Evolutionary conservation across 2,329 filamentous ascomycete species (phyloP), one percentile per base, ranked within the genome.

Genomic region (Phaeoacremonium minimum): DNA sequence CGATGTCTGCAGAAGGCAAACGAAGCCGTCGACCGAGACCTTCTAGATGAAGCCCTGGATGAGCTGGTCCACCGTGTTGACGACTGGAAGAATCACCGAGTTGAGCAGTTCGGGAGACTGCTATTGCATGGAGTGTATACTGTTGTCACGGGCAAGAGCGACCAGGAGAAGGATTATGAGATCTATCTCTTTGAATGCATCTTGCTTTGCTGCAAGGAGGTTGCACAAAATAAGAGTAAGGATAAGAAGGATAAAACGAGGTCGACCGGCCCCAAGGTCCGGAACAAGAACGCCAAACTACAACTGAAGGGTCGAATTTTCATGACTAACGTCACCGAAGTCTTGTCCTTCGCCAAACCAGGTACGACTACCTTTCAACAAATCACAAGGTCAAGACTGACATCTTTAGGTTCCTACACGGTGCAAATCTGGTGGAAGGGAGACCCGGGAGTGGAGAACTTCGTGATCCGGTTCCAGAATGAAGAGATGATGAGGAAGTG

Each of bases 401-500:
- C 46, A 28, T 6, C 26, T 35, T 8, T 51, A 93, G 89, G 88
- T 32, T 91, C 87, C 9, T 95, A 97, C 57, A 91, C 87, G 3
- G 87, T 96, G 42, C 91, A 97, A 56, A 97, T 98, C 38, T 96
- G 90, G 74, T 98, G 93, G 93, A 97, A 93, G 63, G 91, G 91
- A 20, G 91, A 97, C 46, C 88, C 90, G 0, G 88, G 87, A 4
- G 88, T 96, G 19, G 91, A 98, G 57, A 95, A 94, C 55, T 97
- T 98, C 59, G 83, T 91, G 51, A 95, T 98, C 55, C 87, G 87
- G 48, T 97, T 96, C 60, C 75, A 79, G 34, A 93, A 91, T 42
- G 93, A 98, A 58, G 89, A 95, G 48, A 80, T 75, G 12, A 89
- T 97, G 82, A 90, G 85, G 61, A 95, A 91, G 56, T 98, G 93